Evolutionary conservation across 2,329 filamentous ascomycete genomes (phyloP), one percentile per base, ranked within the genome.

Genomic region (Beauveria sp.): DNA sequence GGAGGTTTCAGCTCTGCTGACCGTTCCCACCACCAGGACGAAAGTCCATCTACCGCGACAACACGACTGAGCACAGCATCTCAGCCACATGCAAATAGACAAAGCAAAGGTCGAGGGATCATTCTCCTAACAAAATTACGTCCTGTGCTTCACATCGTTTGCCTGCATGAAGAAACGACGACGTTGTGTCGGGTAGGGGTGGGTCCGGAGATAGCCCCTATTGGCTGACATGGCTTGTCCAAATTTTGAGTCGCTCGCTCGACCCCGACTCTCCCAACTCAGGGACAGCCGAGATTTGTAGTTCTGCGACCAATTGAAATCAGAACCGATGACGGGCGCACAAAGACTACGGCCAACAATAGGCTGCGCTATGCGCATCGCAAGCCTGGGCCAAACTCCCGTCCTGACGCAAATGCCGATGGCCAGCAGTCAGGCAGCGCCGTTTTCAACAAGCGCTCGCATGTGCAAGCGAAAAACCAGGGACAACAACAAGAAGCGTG

Each of bases 401-500:
- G 1, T 50, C 20, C 43, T 49, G 9, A 24, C 16, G 22, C 34
- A 42, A 42, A 28, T 18, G 46, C 20, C 45, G 16, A 50, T 42
- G 56, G 46, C 46, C 31, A 22, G 45, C 56, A 42, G 34, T 20
- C 22, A 48, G 22, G 51, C 62, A 9, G 69, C 71, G 31, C 63
- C 71, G 65, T 82, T 86, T 73, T 84, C 86, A 55, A 87, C 84
- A 62, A 82, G 83, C 57, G 75, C 75, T 65, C 77, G 73, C 65
- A 78, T 76, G 67, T 79, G 74, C 67, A 76, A 77, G 69, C 77
- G 78, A 74, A 78, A 76, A 70, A 81, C 78, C 64, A 85, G 86
- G 71, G 93, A 97, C 78, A 85, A 85, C 77, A 97, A 91, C 79
- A 87, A 83, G 66, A 78, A 85, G 64, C 89, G 95, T 64, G 93